phyloP scores from a whole-genome alignment of 257 asterid genomes.

The Striga asiatica region DNA sequence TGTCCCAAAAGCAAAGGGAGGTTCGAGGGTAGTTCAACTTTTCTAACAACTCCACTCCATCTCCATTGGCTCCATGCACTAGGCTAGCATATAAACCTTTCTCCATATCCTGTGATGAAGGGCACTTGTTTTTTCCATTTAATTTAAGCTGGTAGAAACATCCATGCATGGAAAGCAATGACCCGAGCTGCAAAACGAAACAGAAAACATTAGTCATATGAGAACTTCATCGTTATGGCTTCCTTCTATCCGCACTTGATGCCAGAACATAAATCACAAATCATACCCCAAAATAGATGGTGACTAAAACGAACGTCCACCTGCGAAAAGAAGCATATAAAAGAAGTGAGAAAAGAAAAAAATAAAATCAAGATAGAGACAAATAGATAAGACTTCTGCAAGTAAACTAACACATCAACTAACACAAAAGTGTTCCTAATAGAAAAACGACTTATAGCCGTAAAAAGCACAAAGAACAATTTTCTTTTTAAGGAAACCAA shows the following conservation, averaged over 20 bases:
- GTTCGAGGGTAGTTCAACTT: conserved; percentile 19
- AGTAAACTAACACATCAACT: not conserved
- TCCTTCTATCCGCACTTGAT: conserved; percentile 5
- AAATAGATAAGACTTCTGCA: conserved; percentile 2
- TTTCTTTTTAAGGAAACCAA: no score
- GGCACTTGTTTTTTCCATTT: conserved; percentile 14
- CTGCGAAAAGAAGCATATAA: conserved; percentile 30
- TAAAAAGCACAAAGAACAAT: no score
- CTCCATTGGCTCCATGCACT: conserved; percentile 20
- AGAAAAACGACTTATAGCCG: no score
- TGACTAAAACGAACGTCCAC: conserved; percentile 81
- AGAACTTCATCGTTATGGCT: not conserved
- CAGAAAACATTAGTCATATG: conserved; percentile 16
- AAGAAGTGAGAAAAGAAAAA: no score
- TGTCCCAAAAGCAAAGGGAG: conserved; percentile 21
- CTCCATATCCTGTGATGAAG: conserved; percentile 38
- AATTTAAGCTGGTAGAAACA: conserved; percentile 29
- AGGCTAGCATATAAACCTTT: conserved; percentile 46
- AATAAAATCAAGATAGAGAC: conserved; percentile 4
- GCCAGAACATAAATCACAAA: conserved; percentile 14
- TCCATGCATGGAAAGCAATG: conserved; percentile 67
- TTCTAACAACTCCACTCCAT: conserved; percentile 21
- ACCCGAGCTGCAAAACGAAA: conserved; percentile 52
- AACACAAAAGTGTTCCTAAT: no score
- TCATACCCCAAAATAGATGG: conserved; percentile 86